Evolutionary conservation across 495 filamentous ascomycete species (phyloP), one percentile per base, ranked within the genome.

Genomic region (Pseudomonodictys pantanalensis): DNA sequence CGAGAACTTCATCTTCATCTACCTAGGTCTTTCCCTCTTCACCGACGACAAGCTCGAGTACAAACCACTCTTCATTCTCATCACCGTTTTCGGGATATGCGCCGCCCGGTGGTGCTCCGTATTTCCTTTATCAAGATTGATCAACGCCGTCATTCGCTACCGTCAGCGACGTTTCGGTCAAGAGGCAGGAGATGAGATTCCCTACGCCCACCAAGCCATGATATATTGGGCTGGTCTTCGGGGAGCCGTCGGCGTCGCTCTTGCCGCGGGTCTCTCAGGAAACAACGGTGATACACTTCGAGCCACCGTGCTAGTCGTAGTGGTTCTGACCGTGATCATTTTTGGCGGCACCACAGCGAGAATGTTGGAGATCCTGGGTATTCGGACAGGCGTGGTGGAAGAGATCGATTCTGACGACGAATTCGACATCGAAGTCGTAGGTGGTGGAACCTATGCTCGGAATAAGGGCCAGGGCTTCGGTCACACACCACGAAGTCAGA

Each of bases 1-100:
- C 0, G 93, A 98, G 76, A 98, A 98, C 73, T 98, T 98, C 64
- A 98, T 98, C 68, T 98, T 98, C 77, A 98, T 98, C 72, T 98
- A 97, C 69, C 83, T 98, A 1, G 93, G 93, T 0, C 78, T 98
- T 12, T 91, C 93, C 1, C 80, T 98, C 26, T 96, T 98, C 71
- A 96, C 95, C 2, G 91, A 96, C 64, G 81, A 81, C 20, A 79
- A 86, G 23, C 77, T 97, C n/a, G 81, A 86, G 44, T 97, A 92
- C 76, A 93, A 96, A 66, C 93, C 93, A 0, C 81, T 95, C n/a
- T 89, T 98, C 69, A 97, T 97, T 62, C 83, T 98, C 35, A 85
- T 98, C 49, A 88, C 92, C 0, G 85, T 96, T 8, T 71, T 95
- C 52, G 91, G 93, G 2, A 96, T 98, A 52, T 98, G 93, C 69